phyloP scores from a whole-genome alignment of 148 eudicot genomes.

The Dianthus caryophyllus region DNA sequence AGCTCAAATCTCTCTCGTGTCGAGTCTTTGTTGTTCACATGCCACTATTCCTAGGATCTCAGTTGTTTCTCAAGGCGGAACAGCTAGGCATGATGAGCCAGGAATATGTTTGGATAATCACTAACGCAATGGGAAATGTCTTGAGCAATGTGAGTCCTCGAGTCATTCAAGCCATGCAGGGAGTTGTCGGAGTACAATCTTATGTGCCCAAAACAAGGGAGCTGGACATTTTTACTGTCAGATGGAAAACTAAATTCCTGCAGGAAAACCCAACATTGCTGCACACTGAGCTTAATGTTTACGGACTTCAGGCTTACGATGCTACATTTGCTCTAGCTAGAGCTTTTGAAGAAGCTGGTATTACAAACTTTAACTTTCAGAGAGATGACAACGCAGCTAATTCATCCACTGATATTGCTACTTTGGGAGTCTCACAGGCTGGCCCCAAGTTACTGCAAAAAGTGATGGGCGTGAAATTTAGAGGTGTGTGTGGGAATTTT shows the following conservation, averaged over 20 bases:
- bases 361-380: constrained; percentile 20
- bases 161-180: constrained; percentile 51
- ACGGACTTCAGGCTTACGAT: constrained; percentile 65
- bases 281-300: constrained; percentile 28
- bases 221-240: constrained; percentile 26
- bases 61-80: constrained; percentile 42
- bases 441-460: constrained; percentile 40
- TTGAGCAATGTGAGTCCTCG: constrained; percentile 31
- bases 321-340: constrained; percentile 45
- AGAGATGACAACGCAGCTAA: constrained; percentile 6
- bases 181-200: constrained; percentile 58
- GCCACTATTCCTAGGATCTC: constrained; percentile 38
- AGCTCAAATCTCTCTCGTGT: constrained; percentile 48
- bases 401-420: constrained; percentile 34
- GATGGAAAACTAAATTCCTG: constrained; percentile 39
- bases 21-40: constrained; percentile 70
- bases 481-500: constrained; percentile 62
- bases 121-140: constrained; percentile 42
- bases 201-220: constrained; percentile 34
- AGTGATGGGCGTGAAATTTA: constrained; percentile 30
- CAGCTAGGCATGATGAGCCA: constrained; percentile 55
- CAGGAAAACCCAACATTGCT: constrained; percentile 32
- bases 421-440: constrained; percentile 37
- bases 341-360: constrained; percentile 38
- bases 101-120: constrained; percentile 69